A percentile compares a stretch with the other conserved stretches of the same genome.
Conservation (phyloP, 495 filamentous ascomycete genomes). For the Neurospora pannonica region DNA sequence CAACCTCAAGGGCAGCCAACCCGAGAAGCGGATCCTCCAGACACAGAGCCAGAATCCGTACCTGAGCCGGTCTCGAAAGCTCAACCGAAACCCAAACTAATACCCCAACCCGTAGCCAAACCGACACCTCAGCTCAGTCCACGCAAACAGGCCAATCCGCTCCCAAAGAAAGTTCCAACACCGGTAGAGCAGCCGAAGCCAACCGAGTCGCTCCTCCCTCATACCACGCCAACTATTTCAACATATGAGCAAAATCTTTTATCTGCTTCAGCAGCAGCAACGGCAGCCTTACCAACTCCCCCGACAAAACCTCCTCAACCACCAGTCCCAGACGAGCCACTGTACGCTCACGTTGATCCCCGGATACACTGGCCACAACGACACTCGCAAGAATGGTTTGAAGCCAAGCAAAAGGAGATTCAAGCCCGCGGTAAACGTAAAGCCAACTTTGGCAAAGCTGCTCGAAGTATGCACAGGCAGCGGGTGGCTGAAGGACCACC, state of each 20-base stretch:
- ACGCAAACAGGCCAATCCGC: background rate
- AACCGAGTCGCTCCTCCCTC: background rate
- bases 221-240: background rate
- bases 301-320: background rate
- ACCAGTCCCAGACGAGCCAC: slow-evolving; percentile 11
- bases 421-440: slow-evolving; percentile 30
- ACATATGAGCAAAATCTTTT: background rate
- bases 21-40: background rate
- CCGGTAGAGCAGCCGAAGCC: background rate
- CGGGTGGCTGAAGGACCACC: slow-evolving; percentile 6
- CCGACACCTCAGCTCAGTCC: background rate
- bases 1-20: background rate
- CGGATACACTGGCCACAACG: slow-evolving; percentile 30
- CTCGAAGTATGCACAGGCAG: slow-evolving; percentile 23
- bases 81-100: background rate
- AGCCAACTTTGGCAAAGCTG: slow-evolving; percentile 30
- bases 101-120: background rate
- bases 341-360: slow-evolving; percentile 31
- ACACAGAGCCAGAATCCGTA: background rate
- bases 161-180: background rate
- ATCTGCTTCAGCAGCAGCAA: slow-evolving; percentile 5
- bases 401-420: slow-evolving; percentile 34
- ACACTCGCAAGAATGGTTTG: slow-evolving; percentile 29
- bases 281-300: background rate
- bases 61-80: background rate